Percentiles rank a stretch among this genome's conserved stretches.
Evolutionary conservation across 108 stramenopile genomes (phyloP).

Genomic region (Asterionellopsis glacialis): DNA sequence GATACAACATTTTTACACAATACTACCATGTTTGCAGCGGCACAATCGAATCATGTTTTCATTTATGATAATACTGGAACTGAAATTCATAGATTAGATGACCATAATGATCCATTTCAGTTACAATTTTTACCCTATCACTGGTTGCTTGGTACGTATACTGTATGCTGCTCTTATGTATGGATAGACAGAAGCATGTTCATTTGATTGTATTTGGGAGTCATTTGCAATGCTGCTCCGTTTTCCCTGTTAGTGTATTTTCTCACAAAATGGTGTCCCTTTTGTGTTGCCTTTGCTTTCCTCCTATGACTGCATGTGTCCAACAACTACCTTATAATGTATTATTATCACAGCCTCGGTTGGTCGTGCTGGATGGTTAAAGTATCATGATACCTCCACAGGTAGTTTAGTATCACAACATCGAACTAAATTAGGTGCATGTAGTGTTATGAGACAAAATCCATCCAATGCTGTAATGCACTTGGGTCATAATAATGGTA

Average conservation of each 20-base stretch:
- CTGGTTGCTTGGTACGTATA: conserved; percentile 76
- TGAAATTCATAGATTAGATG: conserved; percentile 89
- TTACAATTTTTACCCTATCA: conserved; percentile 96
- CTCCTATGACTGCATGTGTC: too few relatives aligned
- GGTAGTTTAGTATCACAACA: conserved; percentile 84
- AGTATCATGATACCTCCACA: conserved; percentile 96
- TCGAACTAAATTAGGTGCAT: conserved; percentile 77
- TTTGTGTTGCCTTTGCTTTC: too few relatives aligned
- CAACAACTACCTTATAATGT: not conserved
- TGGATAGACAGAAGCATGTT: too few relatives aligned
- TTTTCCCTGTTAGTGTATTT: too few relatives aligned
- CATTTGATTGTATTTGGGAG: too few relatives aligned
- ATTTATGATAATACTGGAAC: conserved; percentile 94
- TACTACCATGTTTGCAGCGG: conserved; percentile 88
- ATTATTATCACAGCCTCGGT: conserved; percentile 47
- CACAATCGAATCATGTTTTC: conserved; percentile 92
- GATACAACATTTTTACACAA: conserved; percentile 95
- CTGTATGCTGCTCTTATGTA: not conserved
- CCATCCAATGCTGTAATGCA: conserved; percentile 90
- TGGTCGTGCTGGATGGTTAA: conserved; percentile 78
- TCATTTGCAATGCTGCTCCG: too few relatives aligned
- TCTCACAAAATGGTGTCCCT: too few relatives aligned
- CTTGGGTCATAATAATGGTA: conserved; percentile 94
- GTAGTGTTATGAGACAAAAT: conserved; percentile 84
- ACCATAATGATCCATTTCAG: conserved; percentile 76